Evolutionary conservation across 1,139 yeast genomes (phyloP), one percentile per base, ranked within the genome.

Genomic region (Geotrichum bryndzae): DNA sequence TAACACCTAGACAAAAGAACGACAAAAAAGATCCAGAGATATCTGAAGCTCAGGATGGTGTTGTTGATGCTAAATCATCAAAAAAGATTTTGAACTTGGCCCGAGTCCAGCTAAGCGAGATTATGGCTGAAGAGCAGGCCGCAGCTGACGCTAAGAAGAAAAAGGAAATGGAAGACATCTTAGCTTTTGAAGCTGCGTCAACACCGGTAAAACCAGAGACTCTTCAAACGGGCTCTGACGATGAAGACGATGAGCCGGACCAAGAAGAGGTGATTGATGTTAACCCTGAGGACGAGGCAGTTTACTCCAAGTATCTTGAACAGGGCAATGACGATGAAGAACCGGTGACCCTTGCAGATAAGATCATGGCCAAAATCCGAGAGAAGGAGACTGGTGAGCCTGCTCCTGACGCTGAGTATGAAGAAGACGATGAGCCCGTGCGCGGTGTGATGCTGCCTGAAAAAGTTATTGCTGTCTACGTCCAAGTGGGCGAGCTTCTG

Each of bases 401-500:
- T 54, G 29, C 50, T n/a, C 25, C 22, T 11, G 38, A 52, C 13
- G 11, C 31, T n/a, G 65, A 11, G 69, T 68, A 60, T 71, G 61
- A 60, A 56, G 67, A 63, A 33, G 66, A 54, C 6, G 69, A 64
- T 15, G 67, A 59, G 50, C 74, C 69, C 59, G 66, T 68, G 55
- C 78, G 77, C 65, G 82, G 82, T 66, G 97, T 94, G 3, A 82
- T 87, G 69, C 80, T 94, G 62, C 99, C 99, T 13, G 96, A 97
- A 61, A 92, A 94, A 74, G 98, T 94, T 59, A 90, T 95, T 69
- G 91, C 88, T 65, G 98, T 97, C 1, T 94, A 92, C 74, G 87
- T 90, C 60, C 90, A 90, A 71, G 94, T 94, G 58, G 99, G 98
- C 8, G 86, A 85, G 68, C 86, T 94, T 59, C 79, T 94, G 64